These are phyloP conservation scores for Alnus glutinosa DNA, from an alignment of 306 rosid species.

Conservation along the genomic window DNA sequence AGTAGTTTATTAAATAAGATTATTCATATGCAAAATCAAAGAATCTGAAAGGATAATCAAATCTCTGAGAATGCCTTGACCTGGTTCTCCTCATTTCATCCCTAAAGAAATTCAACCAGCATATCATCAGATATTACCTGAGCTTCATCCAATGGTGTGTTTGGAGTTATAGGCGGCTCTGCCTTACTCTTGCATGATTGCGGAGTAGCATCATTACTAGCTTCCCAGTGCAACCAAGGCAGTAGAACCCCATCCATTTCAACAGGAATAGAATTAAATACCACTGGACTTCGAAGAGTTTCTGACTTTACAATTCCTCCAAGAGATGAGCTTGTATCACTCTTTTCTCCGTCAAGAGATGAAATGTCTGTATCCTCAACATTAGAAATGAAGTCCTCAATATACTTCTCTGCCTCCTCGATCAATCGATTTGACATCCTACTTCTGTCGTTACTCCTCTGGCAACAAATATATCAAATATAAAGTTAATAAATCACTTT, in stretches of 20 bases:
- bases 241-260: constrained; percentile 76
- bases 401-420: constrained; percentile 87
- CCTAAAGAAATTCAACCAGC: neutral
- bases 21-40: neutral
- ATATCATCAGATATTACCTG: constrained; percentile 10
- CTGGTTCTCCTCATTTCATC: neutral
- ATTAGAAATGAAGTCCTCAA: constrained; percentile 94
- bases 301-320: constrained; percentile 68
- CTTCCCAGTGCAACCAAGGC: constrained; percentile 98
- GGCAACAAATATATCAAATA: constrained; percentile 28
- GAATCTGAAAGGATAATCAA: neutral
- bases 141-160: constrained; percentile 1
- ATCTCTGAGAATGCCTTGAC: neutral
- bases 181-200: constrained; percentile 42
- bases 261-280: constrained; percentile 53
- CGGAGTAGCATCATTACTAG: constrained; percentile 60
- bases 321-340: constrained; percentile 87
- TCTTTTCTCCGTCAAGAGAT: constrained; percentile 92
- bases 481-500: constrained; percentile 19
- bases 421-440: constrained; percentile 72
- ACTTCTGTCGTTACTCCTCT: constrained; percentile 81
- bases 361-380: constrained; percentile 96
- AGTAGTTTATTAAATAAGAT: too few relatives aligned
- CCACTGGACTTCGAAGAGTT: constrained; percentile 43
- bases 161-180: constrained; percentile 46